These are phyloP conservation scores for Pholiota conissans DNA, from an alignment of 768 basidiomycete genomes.

Conservation along the genomic window DNA sequence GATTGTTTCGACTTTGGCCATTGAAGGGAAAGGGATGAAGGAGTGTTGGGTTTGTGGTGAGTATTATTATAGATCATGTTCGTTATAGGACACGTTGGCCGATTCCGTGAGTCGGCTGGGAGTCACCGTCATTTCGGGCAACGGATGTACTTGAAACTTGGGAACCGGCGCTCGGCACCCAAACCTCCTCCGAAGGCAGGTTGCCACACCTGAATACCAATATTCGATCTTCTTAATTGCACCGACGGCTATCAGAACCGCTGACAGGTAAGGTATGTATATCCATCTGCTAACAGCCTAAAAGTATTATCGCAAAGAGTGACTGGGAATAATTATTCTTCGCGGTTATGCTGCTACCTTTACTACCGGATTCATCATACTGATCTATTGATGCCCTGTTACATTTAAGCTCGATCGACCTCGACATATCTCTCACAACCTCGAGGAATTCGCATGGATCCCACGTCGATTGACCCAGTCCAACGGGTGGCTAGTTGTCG, in stretches of 20 bases:
- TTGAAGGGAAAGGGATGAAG: conserved; percentile 23
- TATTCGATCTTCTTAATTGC: neutral
- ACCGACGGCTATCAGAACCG: neutral
- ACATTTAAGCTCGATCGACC: neutral
- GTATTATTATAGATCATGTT: neutral
- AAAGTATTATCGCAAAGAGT: neutral
- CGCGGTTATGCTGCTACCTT: neutral
- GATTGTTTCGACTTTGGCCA: conserved; percentile 72
- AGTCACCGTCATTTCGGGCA: conserved; percentile 2
- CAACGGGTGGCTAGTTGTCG: neutral
- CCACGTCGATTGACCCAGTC: neutral
- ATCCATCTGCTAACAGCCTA: too few relatives aligned
- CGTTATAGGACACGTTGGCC: conserved; percentile 17
- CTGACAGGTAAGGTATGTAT: too few relatives aligned
- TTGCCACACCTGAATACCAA: neutral
- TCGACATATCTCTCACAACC: neutral
- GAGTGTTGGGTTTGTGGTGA: conserved; percentile 1
- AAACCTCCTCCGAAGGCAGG: neutral
- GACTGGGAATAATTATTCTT: neutral
- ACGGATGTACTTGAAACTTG: conserved; percentile 15
- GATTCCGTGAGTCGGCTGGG: conserved; percentile 5
- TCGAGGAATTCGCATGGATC: neutral
- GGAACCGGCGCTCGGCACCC: conserved; percentile 16
- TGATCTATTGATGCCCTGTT: neutral
- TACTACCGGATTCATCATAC: neutral